These are phyloP conservation scores for Suhomyces maxii DNA, from an alignment of 1,139 yeast genomes.

Conservation along the genomic window DNA sequence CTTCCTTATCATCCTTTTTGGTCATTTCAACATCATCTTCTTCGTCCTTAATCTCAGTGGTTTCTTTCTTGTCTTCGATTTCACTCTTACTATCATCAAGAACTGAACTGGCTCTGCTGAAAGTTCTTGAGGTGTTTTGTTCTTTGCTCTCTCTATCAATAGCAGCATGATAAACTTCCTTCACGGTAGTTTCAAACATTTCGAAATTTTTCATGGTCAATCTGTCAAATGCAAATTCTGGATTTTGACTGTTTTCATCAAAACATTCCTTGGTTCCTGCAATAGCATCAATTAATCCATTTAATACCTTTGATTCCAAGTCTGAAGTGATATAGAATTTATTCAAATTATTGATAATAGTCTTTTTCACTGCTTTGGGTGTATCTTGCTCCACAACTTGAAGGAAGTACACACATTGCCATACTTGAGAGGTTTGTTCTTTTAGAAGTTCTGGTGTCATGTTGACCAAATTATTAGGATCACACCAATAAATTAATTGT, in stretches of 20 bases:
- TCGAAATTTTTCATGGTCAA: slow-evolving; percentile 47
- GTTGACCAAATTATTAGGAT: slow-evolving; percentile 69
- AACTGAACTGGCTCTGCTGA: slow-evolving; percentile 17
- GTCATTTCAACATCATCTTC: slow-evolving; percentile 12
- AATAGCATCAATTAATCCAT: slow-evolving; percentile 35
- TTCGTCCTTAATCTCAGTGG: slow-evolving; percentile 6
- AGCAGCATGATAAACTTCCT: slow-evolving; percentile 29
- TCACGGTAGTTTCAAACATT: slow-evolving; percentile 39
- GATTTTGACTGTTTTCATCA: slow-evolving; percentile 24
- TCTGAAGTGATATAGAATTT: slow-evolving; percentile 42
- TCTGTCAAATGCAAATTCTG: slow-evolving; percentile 42
- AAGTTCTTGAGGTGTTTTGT: slow-evolving; percentile 4
- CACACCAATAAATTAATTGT: slow-evolving; percentile 84
- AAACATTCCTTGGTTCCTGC: slow-evolving; percentile 33
- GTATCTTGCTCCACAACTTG: slow-evolving; percentile 52
- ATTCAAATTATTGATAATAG: slow-evolving; percentile 53
- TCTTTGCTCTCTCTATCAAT: slow-evolving; percentile 20
- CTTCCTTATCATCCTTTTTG: slow-evolving; percentile 2
- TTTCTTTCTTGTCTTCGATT: slow-evolving; percentile 10
- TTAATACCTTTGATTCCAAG: slow-evolving; percentile 31
- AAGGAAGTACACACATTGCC: slow-evolving; percentile 58
- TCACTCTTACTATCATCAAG: slow-evolving; percentile 9
- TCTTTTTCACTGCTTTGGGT: slow-evolving; percentile 54
- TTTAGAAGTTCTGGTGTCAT: slow-evolving; percentile 40
- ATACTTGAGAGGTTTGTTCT: slow-evolving; percentile 53